A percentile compares a stretch with the other conserved stretches of the same genome.
These are phyloP conservation scores for Umbelopsis sp. DNA, from an alignment of 192 early-diverging fungal genomes.

Conservation along the genomic window DNA sequence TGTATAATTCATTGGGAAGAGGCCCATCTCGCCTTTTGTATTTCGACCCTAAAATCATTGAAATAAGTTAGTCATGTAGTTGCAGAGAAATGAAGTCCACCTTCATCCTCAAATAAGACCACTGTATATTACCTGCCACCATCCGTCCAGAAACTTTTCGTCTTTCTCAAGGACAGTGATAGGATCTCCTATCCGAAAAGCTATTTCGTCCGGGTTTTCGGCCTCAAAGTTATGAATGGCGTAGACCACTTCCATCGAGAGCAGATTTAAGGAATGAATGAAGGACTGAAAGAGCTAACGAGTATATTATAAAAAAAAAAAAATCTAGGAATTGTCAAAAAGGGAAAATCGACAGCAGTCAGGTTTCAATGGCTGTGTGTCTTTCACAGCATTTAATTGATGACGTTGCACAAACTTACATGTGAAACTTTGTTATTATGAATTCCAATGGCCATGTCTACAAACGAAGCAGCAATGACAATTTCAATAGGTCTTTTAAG, in stretches of 20 bases:
- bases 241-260: slow-evolving; percentile 46
- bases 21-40: slow-evolving; percentile 63
- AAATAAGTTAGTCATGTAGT: neutral
- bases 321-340: slow-evolving; percentile 6
- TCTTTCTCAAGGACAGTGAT: slow-evolving; percentile 74
- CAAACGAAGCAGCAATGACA: neutral
- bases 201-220: slow-evolving; percentile 72
- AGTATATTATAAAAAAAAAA: slow-evolving; percentile 4
- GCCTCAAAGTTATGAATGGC: slow-evolving; percentile 60
- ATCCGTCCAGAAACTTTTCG: slow-evolving; percentile 71
- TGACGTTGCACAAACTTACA: neutral
- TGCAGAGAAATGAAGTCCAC: neutral
- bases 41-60: slow-evolving; percentile 59
- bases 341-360: slow-evolving; percentile 19
- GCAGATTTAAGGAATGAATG: slow-evolving; percentile 4
- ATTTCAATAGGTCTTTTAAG: no score
- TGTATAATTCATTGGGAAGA: slow-evolving; percentile 75
- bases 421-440: neutral
- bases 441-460: neutral
- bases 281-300: neutral
- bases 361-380: neutral
- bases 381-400: neutral
- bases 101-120: neutral
- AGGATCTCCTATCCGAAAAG: slow-evolving; percentile 64
- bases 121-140: slow-evolving; percentile 68